Base-by-base conservation (phyloP, 2,329 filamentous ascomycete species). In the Cercospora sesami region DNA sequence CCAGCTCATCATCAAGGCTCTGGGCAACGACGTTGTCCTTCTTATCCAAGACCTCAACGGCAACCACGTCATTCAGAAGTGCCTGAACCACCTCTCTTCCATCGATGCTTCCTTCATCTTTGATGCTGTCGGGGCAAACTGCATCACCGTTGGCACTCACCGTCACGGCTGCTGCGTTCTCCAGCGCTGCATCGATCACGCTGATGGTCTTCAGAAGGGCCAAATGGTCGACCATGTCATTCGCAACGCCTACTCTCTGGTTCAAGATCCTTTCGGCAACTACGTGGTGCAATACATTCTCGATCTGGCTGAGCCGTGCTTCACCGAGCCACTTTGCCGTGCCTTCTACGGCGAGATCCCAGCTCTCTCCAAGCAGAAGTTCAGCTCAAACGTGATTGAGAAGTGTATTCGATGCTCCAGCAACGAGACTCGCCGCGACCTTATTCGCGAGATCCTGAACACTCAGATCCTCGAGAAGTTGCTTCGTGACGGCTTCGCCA, bases 1-100 rank as follows among this genome's bases (percentile, higher is more conserved):
- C 61, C 86, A 91, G 74, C 90, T 92, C 73, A 95, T 99, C 79
- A 96, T 96, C 72, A 85, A 91, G 64, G 92, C 95, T 14, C 86
- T 99, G 61, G 87, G 90, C 71, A 86, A 89, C 78, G 89, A 92
- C 68, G 95, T 99, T 60, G 95, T 99, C 21, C 91, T 95, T 74
- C 86, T 99, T 64, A 97, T 99, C 70, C 93, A 99, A 79, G 95
- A 99, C 75, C 85, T 99, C 63, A 99, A 99, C 77, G 95, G 95
- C 79, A 99, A 99, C 76, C 95, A 99, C 76, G 95, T 99, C 76
- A 97, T 99, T 72, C 95, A 99, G 82, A 99, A 99, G 83, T 99
- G 95, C 77, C 87, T 99, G 64, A 99, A 98, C 83, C 96, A 96
- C 80, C 89, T 99, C 45, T 90, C 89, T 71, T 85, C 93, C 1